Base-by-base conservation (phyloP, 2,329 filamentous ascomycete genomes). In the Aspergillus nomiae region DNA sequence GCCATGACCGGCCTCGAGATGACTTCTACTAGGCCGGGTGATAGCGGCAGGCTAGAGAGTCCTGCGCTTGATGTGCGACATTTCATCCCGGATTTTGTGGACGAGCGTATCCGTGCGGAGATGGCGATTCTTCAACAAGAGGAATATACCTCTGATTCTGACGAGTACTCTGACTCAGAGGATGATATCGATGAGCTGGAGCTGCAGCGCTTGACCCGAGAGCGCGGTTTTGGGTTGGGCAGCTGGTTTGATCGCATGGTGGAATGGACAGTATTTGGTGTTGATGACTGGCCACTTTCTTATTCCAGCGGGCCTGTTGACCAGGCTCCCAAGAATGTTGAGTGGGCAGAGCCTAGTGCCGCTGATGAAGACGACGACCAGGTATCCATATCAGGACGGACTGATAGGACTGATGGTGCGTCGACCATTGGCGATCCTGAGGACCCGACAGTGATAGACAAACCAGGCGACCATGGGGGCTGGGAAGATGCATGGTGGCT, bases 401-500 rank as follows among this genome's bases (percentile, higher is more conserved):
- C 67, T 21, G 71, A 76, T 45, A 34, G 45, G 19, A 63, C 65
- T 7, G 73, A 75, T 38, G 63, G 38, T 19, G 65, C 68, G 9
- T 70, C 69, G 12, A 63, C 70, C 53, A 70, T 34, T 4, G 54
- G 59, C 26, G 80, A 80, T 45, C 70, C 67, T 30, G 74, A 76
- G 54, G 62, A 58, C n/a, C 11, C 61, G 30, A 51, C 53, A 2
- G 19, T 65, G 32, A 71, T 75, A 48, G 77, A 81, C 61, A 79
- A 74, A 32, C 70, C 76, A 2, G 75, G 76, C 8, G 70, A 74
- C 2, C 36, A 73, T 21, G 84, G 83, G 6, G 84, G 84, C 0
- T 88, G 86, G 86, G 80, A 83, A 63, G 86, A 88, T 76, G 85
- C 84, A 36, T 81, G 82, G 34, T 88, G 86, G 86, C 70, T 88